Base-by-base conservation (phyloP, 768 basidiomycete genomes). In the Russula abietina region DNA sequence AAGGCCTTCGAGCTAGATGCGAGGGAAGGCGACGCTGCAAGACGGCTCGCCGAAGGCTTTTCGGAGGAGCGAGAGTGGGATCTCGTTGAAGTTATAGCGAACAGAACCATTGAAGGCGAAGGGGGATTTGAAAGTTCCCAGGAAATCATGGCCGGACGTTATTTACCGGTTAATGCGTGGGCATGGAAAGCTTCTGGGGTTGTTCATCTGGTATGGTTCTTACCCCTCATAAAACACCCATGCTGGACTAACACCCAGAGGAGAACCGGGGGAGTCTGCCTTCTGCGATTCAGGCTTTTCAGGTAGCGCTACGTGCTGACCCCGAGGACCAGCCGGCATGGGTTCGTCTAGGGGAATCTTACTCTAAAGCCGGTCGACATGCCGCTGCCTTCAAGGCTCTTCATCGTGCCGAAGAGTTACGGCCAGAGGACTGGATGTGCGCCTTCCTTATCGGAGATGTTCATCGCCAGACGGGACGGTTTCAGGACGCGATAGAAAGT, bases 1-100 rank as follows among this genome's bases (percentile, higher is more conserved):
- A 98, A 96, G 70, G 97, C 96, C 0, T 98, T 99, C 69, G 97
- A 98, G 73, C 83, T 98, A 6, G 96, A 98, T 75, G 82, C 93
- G 2, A 81, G 89, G 17, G 92, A 99, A 74, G 85, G 81, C 12
- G 84, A 88, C 24, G 93, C 97, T 1, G 97, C 96, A 0, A 80
- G 82, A 57, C 80, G 86, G 60, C 80, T 99, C 4, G 94, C 93
- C 0, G 84, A 88, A 68, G 88, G 91, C 3, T 98, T 98, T 72
- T 93, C 95, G 0, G 86, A 93, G 60, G 91, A 97, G 65, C 81
- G 84, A 57, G 96, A 97, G 71, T 98, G 97, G 97, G 90, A 94
- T 70, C 79, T 97, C 7, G 95, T 97, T 3, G 92, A 98, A 65
- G 86, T 95, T 4, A 87, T 99, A n/a, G 93, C 96, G 2, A 83